Conservation (phyloP, 768 basidiomycete species). For the Podaxis pistillaris region DNA sequence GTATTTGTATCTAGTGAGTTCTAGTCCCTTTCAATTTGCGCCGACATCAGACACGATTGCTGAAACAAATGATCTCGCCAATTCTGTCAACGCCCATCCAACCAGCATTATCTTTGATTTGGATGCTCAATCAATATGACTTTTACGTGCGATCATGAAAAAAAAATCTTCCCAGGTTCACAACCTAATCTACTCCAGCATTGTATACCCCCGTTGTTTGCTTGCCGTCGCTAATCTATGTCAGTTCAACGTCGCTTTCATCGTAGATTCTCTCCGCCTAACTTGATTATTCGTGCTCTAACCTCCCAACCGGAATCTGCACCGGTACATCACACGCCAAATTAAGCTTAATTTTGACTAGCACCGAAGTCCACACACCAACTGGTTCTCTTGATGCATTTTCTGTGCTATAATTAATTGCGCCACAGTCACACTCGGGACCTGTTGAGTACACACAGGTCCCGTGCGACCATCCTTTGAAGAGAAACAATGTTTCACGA, state of each 20-base stretch:
- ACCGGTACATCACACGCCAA: too few species aligned
- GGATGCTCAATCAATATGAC: conserved; percentile 85
- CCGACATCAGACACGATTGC: background rate
- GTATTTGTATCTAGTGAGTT: conserved; percentile 83
- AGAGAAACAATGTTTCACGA: too few species aligned
- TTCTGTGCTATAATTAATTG: too few species aligned
- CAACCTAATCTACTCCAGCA: background rate
- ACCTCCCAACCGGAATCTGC: too few species aligned
- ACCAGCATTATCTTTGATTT: conserved; percentile 65
- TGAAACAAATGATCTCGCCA: conserved; percentile 11
- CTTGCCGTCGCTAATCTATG: background rate
- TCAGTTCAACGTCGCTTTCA: background rate
- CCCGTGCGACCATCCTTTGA: too few species aligned
- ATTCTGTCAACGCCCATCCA: conserved; percentile 16
- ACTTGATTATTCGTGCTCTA: background rate
- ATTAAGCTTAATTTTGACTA: too few species aligned
- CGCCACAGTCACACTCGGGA: too few species aligned
- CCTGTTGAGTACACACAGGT: too few species aligned
- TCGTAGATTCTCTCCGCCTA: background rate
- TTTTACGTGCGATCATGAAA: conserved; percentile 58
- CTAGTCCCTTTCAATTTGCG: background rate
- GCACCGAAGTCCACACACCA: too few species aligned
- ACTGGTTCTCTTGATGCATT: too few species aligned
- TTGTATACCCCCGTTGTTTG: background rate
- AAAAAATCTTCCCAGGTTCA: conserved; percentile 4